phyloP scores from a whole-genome alignment of 306 rosid genomes.

The Datisca glomerata region DNA sequence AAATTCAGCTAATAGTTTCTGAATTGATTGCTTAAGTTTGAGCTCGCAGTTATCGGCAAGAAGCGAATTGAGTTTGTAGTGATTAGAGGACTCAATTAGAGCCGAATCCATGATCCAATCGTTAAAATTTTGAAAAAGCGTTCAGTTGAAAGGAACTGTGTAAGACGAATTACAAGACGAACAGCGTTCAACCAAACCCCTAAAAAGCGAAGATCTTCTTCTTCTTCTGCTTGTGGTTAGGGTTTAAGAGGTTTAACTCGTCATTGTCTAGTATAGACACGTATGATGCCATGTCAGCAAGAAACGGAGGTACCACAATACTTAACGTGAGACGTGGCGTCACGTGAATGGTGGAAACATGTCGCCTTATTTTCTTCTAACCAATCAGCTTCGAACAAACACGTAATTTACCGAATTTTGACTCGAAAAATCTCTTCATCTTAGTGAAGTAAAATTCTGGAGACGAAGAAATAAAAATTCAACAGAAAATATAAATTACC shows the following conservation, averaged over 20 bases:
- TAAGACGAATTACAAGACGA: background rate
- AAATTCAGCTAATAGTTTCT: slow-evolving; percentile 30
- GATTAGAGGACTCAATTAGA: slow-evolving; percentile 15
- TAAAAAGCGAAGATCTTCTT: too few species aligned
- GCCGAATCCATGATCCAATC: slow-evolving; percentile 16
- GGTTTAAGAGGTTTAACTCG: background rate
- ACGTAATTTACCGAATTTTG: too few species aligned
- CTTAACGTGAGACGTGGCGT: too few species aligned
- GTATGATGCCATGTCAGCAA: background rate
- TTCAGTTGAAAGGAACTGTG: background rate
- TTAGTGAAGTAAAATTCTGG: too few species aligned
- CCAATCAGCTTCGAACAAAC: too few species aligned
- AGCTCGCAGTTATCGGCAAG: slow-evolving; percentile 27
- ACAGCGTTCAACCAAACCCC: background rate
- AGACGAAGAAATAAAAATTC: too few species aligned
- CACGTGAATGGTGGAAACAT: too few species aligned
- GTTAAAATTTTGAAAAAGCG: background rate
- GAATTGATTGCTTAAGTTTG: slow-evolving; percentile 35
- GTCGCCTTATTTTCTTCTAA: too few species aligned
- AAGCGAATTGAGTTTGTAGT: slow-evolving; percentile 11
- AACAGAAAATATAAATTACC: too few species aligned
- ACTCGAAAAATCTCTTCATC: too few species aligned
- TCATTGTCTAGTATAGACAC: background rate
- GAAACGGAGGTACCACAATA: slow-evolving; percentile 1
- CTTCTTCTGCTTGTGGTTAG: background rate